phyloP scores from a whole-genome alignment of 2,329 filamentous ascomycete species.

The Graphiopsis chlorocephala region DNA sequence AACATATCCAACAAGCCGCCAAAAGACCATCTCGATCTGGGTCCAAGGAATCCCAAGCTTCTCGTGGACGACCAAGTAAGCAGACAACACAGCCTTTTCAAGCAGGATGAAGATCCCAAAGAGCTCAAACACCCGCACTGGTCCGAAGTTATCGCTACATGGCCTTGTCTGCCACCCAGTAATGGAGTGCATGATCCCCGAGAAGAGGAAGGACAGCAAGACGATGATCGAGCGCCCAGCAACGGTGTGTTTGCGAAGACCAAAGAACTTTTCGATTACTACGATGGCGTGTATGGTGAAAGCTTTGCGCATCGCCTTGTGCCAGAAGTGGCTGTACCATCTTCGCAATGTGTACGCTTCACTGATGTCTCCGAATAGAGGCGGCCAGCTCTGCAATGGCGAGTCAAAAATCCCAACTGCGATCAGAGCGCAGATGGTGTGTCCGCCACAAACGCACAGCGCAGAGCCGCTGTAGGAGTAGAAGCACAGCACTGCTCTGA shows the following conservation, averaged over 20 bases:
- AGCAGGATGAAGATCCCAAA: constrained; percentile 1
- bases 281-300: constrained; percentile 11
- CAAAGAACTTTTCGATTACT: not conserved
- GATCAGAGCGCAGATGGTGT: constrained; percentile 9
- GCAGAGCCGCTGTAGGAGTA: constrained; percentile 9
- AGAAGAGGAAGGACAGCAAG: constrained; percentile 11
- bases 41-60: constrained; percentile 7
- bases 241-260: not conserved
- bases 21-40: not conserved
- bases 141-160: not conserved
- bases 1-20: constrained; percentile 1
- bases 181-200: constrained; percentile 10
- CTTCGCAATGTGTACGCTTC: constrained; percentile 12
- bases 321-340: constrained; percentile 16
- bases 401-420: constrained; percentile 10
- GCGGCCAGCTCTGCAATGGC: constrained; percentile 7
- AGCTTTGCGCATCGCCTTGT: constrained; percentile 13
- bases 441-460: not conserved
- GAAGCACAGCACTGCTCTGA: constrained; percentile 2
- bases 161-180: constrained; percentile 4
- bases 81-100: not conserved
- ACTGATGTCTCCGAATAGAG: not conserved
- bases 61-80: not conserved
- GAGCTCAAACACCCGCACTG: not conserved
- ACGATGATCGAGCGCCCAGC: not conserved